A percentile compares a stretch with the other conserved stretches of the same genome.
phyloP scores from a whole-genome alignment of 179 eudicot genomes.

The Drosera spatulata region DNA sequence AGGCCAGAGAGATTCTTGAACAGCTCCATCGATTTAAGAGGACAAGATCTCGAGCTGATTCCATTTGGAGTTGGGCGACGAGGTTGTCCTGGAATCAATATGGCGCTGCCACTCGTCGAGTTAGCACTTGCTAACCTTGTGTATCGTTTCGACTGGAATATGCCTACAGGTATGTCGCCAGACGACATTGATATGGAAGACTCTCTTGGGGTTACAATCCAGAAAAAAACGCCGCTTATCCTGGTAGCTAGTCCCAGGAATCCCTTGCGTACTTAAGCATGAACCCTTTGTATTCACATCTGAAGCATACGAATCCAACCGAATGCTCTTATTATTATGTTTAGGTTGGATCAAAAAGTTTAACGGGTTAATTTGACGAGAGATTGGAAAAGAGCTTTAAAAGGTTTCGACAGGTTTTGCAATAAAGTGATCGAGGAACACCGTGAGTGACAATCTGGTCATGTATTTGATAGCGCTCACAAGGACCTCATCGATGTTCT shows the following conservation, averaged over 20 bases:
- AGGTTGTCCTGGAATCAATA: constrained; percentile 23
- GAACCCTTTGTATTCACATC: too few relatives aligned
- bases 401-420: constrained; percentile 20
- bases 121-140: constrained; percentile 33
- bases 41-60: constrained; percentile 27
- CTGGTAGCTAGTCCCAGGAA: too few relatives aligned
- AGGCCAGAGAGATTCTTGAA: constrained; percentile 30
- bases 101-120: constrained; percentile 17
- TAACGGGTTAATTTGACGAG: constrained; percentile 27
- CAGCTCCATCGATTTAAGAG: constrained; percentile 22
- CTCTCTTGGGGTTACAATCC: constrained; percentile 28
- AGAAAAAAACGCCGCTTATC: too few relatives aligned
- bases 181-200: constrained; percentile 24
- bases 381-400: constrained; percentile 26
- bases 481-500: constrained; percentile 52
- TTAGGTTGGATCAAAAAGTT: constrained; percentile 33
- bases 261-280: too few relatives aligned
- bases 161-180: too few relatives aligned
- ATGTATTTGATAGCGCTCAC: constrained; percentile 2
- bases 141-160: constrained; percentile 25
- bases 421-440: constrained; percentile 6
- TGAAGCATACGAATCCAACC: too few relatives aligned
- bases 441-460: constrained; percentile 14
- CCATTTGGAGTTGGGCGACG: constrained; percentile 43
- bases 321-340: too few relatives aligned